Base-by-base conservation (phyloP, 495 filamentous ascomycete species). In the Talaromyces borbonicus region DNA sequence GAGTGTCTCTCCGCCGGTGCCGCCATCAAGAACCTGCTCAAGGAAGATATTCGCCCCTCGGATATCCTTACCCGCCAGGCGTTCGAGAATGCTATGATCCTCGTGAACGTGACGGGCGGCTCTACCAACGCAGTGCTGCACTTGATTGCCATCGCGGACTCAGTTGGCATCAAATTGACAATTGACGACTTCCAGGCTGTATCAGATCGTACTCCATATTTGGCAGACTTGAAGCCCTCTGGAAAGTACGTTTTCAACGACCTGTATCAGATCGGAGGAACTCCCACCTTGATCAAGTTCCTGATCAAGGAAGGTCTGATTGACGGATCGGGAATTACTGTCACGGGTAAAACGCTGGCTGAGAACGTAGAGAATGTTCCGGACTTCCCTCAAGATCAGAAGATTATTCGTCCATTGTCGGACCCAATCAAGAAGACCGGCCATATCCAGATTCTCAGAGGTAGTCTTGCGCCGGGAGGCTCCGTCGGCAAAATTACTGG, bases 131-230 rank as follows among this genome's bases (percentile, higher is more conserved):
- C 93, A 32, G 92, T 98, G 29, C 80, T 98, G 15, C 92, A 98
- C 66, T 69, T 98, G 35, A 90, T 98, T 60, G 92, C 93, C 52
- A 96, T 98, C 25, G 93, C 92, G 42, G 85, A 97, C 63, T 78
- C 84, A 9, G 92, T 95, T 20, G 93, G 89, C 60, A 78, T 98
- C 58, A 84, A 92, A 63, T 81, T 98, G 46, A 93, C 82, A 41
- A 87, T 98, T 49, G 92, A 98, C 52, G 93, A 98, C 70, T 97
- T 98, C 83, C 93, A 98, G 69, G 62, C 78, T 53, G 89, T 96
- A 44, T 89, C 87, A 18, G 86, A 98, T 71, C 78, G 84, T 23
- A 94, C 77, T 27, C 92, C 92, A 12, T 89, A 93, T 79, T 75
- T 98, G 14, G 90, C 93, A 3, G 90, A 98, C 63, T 76, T 98